Base-by-base conservation (phyloP, 208 protist species). In the Herpetomonas tarakana region DNA sequence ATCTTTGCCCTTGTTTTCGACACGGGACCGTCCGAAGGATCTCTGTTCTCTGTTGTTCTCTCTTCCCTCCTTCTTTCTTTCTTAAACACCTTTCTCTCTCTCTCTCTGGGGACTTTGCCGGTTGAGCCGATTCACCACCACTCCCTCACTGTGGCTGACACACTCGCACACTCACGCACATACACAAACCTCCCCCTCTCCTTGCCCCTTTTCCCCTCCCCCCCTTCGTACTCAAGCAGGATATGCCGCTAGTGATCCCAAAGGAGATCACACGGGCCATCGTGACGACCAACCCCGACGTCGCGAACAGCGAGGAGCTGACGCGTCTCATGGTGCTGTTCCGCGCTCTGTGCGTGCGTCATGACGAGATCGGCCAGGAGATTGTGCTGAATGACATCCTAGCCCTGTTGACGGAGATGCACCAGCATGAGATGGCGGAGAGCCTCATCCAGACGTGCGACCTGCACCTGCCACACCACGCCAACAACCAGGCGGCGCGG, bases 401-500 rank as follows among this genome's bases (percentile, higher is more conserved):
- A 11, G 86, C 86, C 7, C 80, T 93, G 6, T 68, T 96, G 38
- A 86, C 75, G 21, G 60, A 65, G 53, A 85, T 56, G 9, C 82
- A 88, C 60, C 81, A 92, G 57, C 78, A 86, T 62, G 90, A 96
- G 61, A 74, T 88, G 55, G 86, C 90, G 1, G 86, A 96, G 68
- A 76, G 80, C 39, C 79, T 96, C 50, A 90, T 96, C 67, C 81
- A 68, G 22, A 90, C 81, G 29, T 92, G 90, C 62, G 83, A 93
- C 70, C 65, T 96, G 22, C 80, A 76, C 21, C 66, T 88, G 31
- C 83, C 84, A 30, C 85, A 93, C 63, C 86, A 81, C 63, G 72
- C 82, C 18, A 96, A 87, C 72, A 96, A 93, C 65, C 93, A 99
- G 82, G 92, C 89, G 16, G 96, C 97, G 18, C 87, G 98, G 19